Conservation (phyloP, 495 filamentous ascomycete genomes). For the Hyaloscypha variabilis region DNA sequence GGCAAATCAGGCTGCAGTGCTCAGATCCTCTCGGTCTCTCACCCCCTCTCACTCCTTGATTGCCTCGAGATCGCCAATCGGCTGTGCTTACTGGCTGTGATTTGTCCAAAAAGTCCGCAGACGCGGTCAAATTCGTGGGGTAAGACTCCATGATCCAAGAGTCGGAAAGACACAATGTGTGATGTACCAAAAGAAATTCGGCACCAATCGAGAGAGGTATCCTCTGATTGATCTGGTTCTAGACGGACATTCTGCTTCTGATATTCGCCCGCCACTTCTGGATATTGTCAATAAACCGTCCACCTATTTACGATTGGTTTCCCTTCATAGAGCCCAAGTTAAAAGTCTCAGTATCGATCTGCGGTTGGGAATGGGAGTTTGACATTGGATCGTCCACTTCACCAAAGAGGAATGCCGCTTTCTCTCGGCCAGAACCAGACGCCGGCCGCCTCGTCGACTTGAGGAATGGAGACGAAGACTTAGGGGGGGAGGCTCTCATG, state of each 20-base stretch:
- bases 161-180: neutral
- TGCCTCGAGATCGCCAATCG: slow-evolving; percentile 2
- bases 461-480: slow-evolving; percentile 46
- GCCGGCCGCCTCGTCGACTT: slow-evolving; percentile 27
- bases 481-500: slow-evolving; percentile 44
- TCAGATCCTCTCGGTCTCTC: neutral
- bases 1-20: neutral
- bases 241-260: neutral
- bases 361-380: neutral
- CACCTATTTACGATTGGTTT: slow-evolving; percentile 5
- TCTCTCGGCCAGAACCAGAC: slow-evolving; percentile 42
- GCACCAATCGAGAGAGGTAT: neutral
- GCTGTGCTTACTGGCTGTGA: neutral
- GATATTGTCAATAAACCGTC: neutral
- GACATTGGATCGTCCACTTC: slow-evolving; percentile 44
- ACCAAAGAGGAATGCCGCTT: slow-evolving; percentile 59
- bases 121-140: slow-evolving; percentile 9
- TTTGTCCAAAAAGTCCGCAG: neutral
- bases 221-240: neutral
- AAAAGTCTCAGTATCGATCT: slow-evolving; percentile 23
- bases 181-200: neutral
- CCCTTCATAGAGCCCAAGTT: slow-evolving; percentile 30
- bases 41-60: slow-evolving; percentile 5
- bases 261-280: neutral
- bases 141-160: slow-evolving; percentile 1